phyloP scores from a whole-genome alignment of 768 basidiomycete genomes.

The Leccinum arenicola region DNA sequence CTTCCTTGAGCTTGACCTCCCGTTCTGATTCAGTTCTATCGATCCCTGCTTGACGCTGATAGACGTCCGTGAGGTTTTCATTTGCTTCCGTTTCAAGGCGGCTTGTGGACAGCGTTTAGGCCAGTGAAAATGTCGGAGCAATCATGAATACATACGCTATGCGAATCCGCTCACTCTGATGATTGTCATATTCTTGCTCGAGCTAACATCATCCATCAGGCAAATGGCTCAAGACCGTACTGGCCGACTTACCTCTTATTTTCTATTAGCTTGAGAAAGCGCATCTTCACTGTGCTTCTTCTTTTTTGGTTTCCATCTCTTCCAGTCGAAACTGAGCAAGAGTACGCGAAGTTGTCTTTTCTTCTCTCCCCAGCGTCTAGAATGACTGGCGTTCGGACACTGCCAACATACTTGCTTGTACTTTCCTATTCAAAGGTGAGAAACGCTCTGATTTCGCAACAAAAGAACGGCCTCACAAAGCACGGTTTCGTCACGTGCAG shows the following conservation, averaged over 20 bases:
- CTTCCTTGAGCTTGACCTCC: slow-evolving; percentile 83
- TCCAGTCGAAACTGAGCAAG: slow-evolving; percentile 67
- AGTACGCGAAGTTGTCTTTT: slow-evolving; percentile 67
- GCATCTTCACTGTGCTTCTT: slow-evolving; percentile 56
- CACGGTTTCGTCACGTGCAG: slow-evolving; percentile 31
- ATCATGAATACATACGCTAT: slow-evolving; percentile 53
- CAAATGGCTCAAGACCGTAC: background rate
- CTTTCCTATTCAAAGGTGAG: slow-evolving; percentile 54
- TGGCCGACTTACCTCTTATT: slow-evolving; percentile 47
- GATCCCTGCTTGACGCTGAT: slow-evolving; percentile 84
- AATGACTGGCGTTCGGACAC: slow-evolving; percentile 86
- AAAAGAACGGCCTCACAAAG: slow-evolving; percentile 17
- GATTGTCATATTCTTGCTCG: slow-evolving; percentile 81
- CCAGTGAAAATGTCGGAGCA: background rate
- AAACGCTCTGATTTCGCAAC: background rate
- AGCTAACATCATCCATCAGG: slow-evolving; percentile 34
- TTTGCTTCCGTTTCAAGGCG: slow-evolving; percentile 90
- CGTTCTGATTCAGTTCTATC: slow-evolving; percentile 86
- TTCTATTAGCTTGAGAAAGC: slow-evolving; percentile 45
- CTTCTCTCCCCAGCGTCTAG: slow-evolving; percentile 77
- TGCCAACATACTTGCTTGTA: slow-evolving; percentile 72
- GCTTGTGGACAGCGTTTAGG: slow-evolving; percentile 37
- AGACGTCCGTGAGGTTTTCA: slow-evolving; percentile 82
- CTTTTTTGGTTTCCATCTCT: slow-evolving; percentile 55
- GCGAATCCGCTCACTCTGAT: slow-evolving; percentile 77